Conservation (phyloP, 371 early-diverging fungal species). For the Circinella minor region DNA sequence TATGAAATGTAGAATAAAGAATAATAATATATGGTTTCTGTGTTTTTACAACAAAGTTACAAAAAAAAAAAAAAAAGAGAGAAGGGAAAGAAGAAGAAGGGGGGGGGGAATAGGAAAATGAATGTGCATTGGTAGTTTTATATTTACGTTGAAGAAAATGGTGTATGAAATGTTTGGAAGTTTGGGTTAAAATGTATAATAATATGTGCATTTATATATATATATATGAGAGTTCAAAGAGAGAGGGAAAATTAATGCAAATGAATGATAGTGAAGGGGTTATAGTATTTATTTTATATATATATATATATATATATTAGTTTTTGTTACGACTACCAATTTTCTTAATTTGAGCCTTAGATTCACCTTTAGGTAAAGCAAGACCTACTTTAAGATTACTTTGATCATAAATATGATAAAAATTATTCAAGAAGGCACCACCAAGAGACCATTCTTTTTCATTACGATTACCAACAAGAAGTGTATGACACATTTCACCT, state of each 20-base stretch:
- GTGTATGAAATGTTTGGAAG: too few relatives aligned
- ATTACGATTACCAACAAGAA: constrained; percentile 31
- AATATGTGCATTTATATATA: too few relatives aligned
- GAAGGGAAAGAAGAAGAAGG: too few relatives aligned
- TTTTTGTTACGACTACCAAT: constrained; percentile 25
- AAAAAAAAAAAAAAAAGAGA: neutral
- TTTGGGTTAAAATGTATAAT: too few relatives aligned
- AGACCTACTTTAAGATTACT: constrained; percentile 42
- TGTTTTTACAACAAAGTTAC: constrained; percentile 1
- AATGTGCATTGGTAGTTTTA: too few relatives aligned
- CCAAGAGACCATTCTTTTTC: constrained; percentile 49
- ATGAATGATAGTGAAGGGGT: neutral
- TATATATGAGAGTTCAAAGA: too few relatives aligned
- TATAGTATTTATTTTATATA: too few relatives aligned
- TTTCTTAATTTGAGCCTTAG: constrained; percentile 39
- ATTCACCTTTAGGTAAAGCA: constrained; percentile 40
- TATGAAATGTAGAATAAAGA: too few relatives aligned
- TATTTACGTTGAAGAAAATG: neutral
- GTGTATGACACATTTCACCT: constrained; percentile 30
- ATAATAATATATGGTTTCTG: too few relatives aligned
- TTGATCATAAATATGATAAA: constrained; percentile 46
- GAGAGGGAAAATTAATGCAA: too few relatives aligned
- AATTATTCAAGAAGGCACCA: constrained; percentile 47
- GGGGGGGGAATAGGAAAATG: too few relatives aligned
- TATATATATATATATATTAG: too few relatives aligned